Evolutionary conservation across 2,329 filamentous ascomycete genomes (phyloP).

Genomic region (Corniculantispora saksenae): DNA sequence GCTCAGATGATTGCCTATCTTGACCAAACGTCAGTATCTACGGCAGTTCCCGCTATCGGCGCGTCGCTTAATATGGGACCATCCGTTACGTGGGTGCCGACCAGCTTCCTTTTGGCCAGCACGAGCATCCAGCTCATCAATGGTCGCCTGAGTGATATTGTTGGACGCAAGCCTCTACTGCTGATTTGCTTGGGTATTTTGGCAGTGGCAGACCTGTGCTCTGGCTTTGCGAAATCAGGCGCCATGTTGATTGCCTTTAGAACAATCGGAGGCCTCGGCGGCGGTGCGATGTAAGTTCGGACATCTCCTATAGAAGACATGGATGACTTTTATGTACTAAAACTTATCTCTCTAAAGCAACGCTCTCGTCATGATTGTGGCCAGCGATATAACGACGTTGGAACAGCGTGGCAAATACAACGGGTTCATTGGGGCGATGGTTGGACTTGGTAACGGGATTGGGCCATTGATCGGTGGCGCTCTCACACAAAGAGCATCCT

Average conservation of each 20-base stretch:
- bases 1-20: conserved; percentile 35
- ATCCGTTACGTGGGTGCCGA: conserved; percentile 37
- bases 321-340: too few relatives aligned
- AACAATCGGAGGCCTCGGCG: conserved; percentile 2
- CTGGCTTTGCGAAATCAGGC: conserved; percentile 34
- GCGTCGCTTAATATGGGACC: conserved; percentile 32
- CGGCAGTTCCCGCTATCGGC: conserved; percentile 39
- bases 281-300: conserved; percentile 22
- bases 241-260: conserved; percentile 38
- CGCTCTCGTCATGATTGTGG: too few relatives aligned
- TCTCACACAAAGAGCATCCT: conserved; percentile 27
- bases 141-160: conserved; percentile 37
- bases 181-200: conserved; percentile 32
- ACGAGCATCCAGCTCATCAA: conserved; percentile 39
- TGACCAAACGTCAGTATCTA: conserved; percentile 38
- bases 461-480: conserved; percentile 35
- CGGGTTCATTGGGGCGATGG: conserved; percentile 29
- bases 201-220: conserved; percentile 32
- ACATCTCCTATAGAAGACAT: conserved; percentile 17
- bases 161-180: conserved; percentile 37
- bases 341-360: too few relatives aligned
- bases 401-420: conserved; percentile 37
- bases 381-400: too few relatives aligned
- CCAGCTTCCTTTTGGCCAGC: conserved; percentile 39
- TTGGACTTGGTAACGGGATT: conserved; percentile 40